These are phyloP conservation scores for Rhodotorula sp. DNA, from an alignment of 1,284 basidiomycete species.

Conservation along the genomic window DNA sequence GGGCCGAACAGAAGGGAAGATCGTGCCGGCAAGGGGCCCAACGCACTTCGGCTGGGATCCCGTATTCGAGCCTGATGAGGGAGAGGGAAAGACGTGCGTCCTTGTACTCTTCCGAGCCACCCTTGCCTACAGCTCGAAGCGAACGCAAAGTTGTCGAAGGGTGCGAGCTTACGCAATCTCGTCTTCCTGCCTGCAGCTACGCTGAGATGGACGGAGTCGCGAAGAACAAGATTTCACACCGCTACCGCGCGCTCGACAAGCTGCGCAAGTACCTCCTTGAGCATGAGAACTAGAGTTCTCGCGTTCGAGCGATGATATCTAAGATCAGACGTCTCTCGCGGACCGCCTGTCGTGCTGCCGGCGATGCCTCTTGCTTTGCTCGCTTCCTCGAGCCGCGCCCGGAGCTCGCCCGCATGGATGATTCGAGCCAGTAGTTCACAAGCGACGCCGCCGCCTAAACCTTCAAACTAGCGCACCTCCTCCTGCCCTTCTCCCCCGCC, in stretches of 20 bases:
- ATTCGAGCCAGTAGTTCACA: not conserved
- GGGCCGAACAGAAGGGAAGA: conserved; percentile 79
- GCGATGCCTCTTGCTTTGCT: too few species aligned
- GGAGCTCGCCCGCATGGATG: too few species aligned
- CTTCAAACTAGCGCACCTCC: not conserved
- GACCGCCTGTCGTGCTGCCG: too few species aligned
- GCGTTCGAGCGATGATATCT: too few species aligned
- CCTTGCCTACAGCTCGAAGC: not conserved
- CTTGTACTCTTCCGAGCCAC: not conserved
- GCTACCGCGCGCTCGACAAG: conserved; percentile 81
- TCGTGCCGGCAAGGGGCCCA: conserved; percentile 81
- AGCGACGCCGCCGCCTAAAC: not conserved
- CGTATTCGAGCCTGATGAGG: conserved; percentile 71
- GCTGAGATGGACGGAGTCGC: conserved; percentile 86
- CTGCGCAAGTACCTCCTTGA: conserved; percentile 64
- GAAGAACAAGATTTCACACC: conserved; percentile 88
- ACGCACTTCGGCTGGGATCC: conserved; percentile 70
- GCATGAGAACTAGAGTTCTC: conserved; percentile 13
- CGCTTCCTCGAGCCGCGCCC: too few species aligned
- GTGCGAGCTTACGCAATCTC: not conserved
- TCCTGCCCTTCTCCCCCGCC: not conserved
- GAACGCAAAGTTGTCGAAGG: not conserved
- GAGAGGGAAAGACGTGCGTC: conserved; percentile 65
- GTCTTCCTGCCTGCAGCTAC: conserved; percentile 58
- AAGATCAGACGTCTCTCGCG: too few species aligned